Evolutionary conservation across 2,329 filamentous ascomycete genomes (phyloP), one percentile per base, ranked within the genome.

Genomic region (Sclerotiophoma versabilis): DNA sequence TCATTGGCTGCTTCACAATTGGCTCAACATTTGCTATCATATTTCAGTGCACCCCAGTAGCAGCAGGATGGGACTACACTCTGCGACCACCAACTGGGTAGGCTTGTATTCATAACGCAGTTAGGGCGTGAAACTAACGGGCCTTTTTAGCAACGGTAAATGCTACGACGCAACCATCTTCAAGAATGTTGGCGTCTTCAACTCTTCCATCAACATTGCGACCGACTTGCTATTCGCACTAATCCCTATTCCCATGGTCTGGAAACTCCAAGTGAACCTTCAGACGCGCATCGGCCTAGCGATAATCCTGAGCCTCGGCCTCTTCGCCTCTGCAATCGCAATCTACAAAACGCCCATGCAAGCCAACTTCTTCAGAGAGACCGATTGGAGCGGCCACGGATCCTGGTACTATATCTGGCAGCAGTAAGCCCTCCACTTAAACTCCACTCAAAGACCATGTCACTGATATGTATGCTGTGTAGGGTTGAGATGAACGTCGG

Each of bases 181-280:
- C 64, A 76, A 71, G 15, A 72, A 72, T n/a, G 75, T 82, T 20
- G 79, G 78, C 14, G 62, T 83, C 30, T 76, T 77, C 62, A 80
- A 81, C 65, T 79, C 76, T 53, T 69, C 68, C 20, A 57, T 77
- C 58, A 77, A 75, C 54, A 75, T 76, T 52, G 56, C 65, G 2
- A 77, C 76, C 27, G 75, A 77, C 55, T 62, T 75, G 9, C 53
- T 76, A 6, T 75, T 79, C 57, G 77, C 77, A 0, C 50, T 74
- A 1, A 60, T 79, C 3, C 77, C 78, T 1, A 72, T 80, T 9
- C 76, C 77, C 4, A 72, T 80, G 64, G 71, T 80, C 20, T 68
- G 75, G 60, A 72, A 67, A 23, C 66, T 80, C 2, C 74, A 77
- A 56, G 67, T 79, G 52, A 78, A 77, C 58, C 54, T 66, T 2